Conservation (phyloP, 306 rosid species). For the Albizia julibrissin region DNA sequence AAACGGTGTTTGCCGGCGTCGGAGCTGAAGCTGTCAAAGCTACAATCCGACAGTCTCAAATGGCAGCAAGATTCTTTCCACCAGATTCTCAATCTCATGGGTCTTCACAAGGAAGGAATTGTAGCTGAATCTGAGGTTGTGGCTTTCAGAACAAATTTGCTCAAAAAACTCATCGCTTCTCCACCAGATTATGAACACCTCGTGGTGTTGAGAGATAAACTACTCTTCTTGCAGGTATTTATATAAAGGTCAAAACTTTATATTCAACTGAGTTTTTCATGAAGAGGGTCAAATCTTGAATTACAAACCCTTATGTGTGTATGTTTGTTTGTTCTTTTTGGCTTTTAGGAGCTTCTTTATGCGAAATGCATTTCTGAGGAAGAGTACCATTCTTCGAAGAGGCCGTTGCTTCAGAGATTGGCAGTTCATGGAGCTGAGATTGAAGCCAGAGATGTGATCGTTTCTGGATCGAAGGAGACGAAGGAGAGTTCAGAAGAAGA, state of each 20-base stretch:
- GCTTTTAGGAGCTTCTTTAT: constrained; percentile 64
- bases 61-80: constrained; percentile 89
- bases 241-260: background rate
- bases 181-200: constrained; percentile 53
- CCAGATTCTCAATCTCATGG: constrained; percentile 71
- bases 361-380: constrained; percentile 80
- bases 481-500: constrained; percentile 61
- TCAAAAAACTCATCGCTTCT: constrained; percentile 63
- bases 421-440: constrained; percentile 72
- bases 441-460: constrained; percentile 58
- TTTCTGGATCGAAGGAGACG: constrained; percentile 35
- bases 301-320: background rate
- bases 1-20: constrained; percentile 52
- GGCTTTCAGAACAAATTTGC: constrained; percentile 63
- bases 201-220: constrained; percentile 60
- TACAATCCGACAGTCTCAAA: constrained; percentile 74
- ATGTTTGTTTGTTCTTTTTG: background rate
- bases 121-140: constrained; percentile 61
- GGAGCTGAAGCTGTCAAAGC: constrained; percentile 56
- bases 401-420: constrained; percentile 76
- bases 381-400: constrained; percentile 74
- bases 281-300: background rate
- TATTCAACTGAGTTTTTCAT: background rate
- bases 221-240: constrained; percentile 73
- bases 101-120: constrained; percentile 74